These are phyloP conservation scores for Prosopis cineraria DNA, from an alignment of 306 rosid species.

Conservation along the genomic window DNA sequence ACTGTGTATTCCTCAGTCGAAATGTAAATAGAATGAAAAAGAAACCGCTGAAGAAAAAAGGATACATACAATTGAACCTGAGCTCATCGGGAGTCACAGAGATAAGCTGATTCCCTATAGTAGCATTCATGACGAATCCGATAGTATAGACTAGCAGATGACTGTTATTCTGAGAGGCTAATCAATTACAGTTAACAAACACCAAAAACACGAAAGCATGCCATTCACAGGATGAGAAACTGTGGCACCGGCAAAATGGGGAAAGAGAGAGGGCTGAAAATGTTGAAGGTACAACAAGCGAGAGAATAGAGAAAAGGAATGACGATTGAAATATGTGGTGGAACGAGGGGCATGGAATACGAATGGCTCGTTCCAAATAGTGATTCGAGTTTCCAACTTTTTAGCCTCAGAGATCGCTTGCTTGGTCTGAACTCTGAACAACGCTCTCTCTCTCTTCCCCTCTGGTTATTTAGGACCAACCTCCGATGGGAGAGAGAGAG, in stretches of 20 bases:
- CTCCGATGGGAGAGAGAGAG: neutral
- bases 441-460: neutral
- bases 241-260: neutral
- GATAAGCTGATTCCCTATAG: conserved; percentile 51
- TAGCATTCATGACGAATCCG: conserved; percentile 59
- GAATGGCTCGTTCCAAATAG: conserved; percentile 51
- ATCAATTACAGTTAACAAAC: neutral
- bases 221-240: neutral
- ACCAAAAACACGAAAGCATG: conserved; percentile 4
- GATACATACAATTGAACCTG: conserved; percentile 61
- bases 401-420: conserved; percentile 49
- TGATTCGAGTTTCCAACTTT: conserved; percentile 2
- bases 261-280: neutral
- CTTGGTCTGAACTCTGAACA: conserved; percentile 4
- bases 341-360: conserved; percentile 41
- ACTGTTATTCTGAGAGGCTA: conserved; percentile 14
- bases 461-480: neutral
- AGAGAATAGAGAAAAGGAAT: conserved; percentile 27
- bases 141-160: neutral
- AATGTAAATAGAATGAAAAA: neutral
- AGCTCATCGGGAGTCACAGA: conserved; percentile 70
- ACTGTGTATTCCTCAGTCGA: neutral
- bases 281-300: conserved; percentile 18
- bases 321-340: conserved; percentile 37
- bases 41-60: neutral